Evolutionary conservation across 73 alveolate species (phyloP).

Genomic region (Breviolum minutum): DNA sequence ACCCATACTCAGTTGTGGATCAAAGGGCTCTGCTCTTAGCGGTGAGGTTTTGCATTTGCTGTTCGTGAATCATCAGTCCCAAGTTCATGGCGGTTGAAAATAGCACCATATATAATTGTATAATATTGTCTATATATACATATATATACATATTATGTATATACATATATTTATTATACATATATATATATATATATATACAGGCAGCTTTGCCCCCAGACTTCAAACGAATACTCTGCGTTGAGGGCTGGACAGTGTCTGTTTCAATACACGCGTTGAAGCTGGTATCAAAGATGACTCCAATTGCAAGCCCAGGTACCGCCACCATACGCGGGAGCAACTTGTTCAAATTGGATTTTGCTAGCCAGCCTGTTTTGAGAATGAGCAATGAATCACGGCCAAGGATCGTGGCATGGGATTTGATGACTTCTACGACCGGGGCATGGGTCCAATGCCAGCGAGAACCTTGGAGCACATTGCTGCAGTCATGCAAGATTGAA

Average conservation of each 20-base stretch:
- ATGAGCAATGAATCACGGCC: too few relatives aligned
- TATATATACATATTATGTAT: background rate
- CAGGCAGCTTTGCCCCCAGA: too few relatives aligned
- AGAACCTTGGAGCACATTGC: background rate
- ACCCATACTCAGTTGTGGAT: slow-evolving; percentile 15
- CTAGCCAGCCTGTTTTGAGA: background rate
- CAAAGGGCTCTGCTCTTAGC: background rate
- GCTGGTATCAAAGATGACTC: background rate
- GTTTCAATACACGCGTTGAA: too few relatives aligned
- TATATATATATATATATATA: background rate
- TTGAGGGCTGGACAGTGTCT: too few relatives aligned
- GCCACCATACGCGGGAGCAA: slow-evolving; percentile 30
- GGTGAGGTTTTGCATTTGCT: background rate
- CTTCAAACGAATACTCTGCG: too few relatives aligned
- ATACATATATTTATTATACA: background rate
- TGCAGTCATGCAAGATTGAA: background rate
- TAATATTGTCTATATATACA: background rate
- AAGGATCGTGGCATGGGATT: slow-evolving; percentile 58
- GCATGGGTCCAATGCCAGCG: slow-evolving; percentile 34
- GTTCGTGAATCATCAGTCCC: background rate
- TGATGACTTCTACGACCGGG: slow-evolving; percentile 57
- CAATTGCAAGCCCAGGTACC: background rate
- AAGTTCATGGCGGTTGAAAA: background rate
- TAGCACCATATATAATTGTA: background rate
- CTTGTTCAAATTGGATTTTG: background rate